phyloP scores from a whole-genome alignment of 1,284 basidiomycete species.

The Leccinum cinnamomeum region DNA sequence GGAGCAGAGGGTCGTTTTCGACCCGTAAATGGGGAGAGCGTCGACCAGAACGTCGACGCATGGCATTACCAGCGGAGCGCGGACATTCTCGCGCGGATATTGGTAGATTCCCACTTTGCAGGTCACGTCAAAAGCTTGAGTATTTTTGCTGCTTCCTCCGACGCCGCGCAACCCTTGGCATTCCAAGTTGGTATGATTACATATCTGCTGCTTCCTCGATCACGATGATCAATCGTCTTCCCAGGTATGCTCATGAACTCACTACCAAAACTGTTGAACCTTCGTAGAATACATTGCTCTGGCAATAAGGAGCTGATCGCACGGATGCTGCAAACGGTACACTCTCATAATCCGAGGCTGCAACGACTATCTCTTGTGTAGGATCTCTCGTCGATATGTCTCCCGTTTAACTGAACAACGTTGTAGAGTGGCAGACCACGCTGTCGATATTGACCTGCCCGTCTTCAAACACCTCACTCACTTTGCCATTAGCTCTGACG shows the following conservation, averaged over 20 bases:
- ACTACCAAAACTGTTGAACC: constrained; percentile 57
- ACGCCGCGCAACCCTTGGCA: constrained; percentile 50
- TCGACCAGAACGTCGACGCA: constrained; percentile 39
- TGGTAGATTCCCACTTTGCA: constrained; percentile 60
- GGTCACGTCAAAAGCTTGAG: constrained; percentile 55
- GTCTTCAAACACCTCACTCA: constrained; percentile 60
- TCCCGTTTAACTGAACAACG: background rate
- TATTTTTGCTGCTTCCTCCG: constrained; percentile 53
- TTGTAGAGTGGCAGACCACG: constrained; percentile 49
- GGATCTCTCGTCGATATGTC: constrained; percentile 15
- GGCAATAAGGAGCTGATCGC: constrained; percentile 55
- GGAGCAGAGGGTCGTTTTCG: constrained; percentile 24
- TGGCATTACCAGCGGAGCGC: constrained; percentile 64
- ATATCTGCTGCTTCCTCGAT: background rate
- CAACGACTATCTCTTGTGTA: constrained; percentile 57
- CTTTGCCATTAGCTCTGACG: constrained; percentile 50
- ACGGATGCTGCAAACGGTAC: constrained; percentile 52
- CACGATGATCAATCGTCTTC: constrained; percentile 1
- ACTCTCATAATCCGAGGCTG: constrained; percentile 50
- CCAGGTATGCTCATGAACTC: constrained; percentile 69
- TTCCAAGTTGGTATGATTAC: constrained; percentile 58
- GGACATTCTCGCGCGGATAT: constrained; percentile 66
- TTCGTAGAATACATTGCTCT: constrained; percentile 59
- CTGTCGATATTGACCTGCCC: constrained; percentile 53
- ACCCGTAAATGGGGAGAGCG: constrained; percentile 8